Conservation (phyloP, 805 yeast species). For the Metschnikowia lunata region DNA sequence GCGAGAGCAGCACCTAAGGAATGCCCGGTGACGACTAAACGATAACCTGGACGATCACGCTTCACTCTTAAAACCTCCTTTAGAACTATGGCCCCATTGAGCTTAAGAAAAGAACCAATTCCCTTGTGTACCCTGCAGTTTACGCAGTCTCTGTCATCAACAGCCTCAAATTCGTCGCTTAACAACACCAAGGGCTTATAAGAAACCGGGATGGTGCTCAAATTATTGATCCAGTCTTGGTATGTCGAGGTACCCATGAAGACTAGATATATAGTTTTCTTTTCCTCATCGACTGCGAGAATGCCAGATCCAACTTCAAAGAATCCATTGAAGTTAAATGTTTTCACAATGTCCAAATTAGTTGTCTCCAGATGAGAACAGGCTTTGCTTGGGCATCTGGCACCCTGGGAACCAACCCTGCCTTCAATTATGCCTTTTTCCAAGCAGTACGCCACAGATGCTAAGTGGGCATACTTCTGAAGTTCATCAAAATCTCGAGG, state of each 20-base stretch:
- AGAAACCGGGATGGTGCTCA: slow-evolving; percentile 42
- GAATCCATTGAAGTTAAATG: slow-evolving; percentile 38
- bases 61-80: slow-evolving; percentile 30
- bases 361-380: slow-evolving; percentile 21
- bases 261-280: slow-evolving; percentile 42
- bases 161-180: slow-evolving; percentile 5
- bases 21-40: slow-evolving; percentile 61
- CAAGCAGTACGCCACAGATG: slow-evolving; percentile 37
- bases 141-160: slow-evolving; percentile 32
- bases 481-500: slow-evolving; percentile 22
- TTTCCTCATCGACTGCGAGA: slow-evolving; percentile 45
- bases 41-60: slow-evolving; percentile 42
- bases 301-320: slow-evolving; percentile 52
- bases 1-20: slow-evolving; percentile 76
- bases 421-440: slow-evolving; percentile 27
- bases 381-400: slow-evolving; percentile 22
- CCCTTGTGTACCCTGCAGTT: slow-evolving; percentile 65
- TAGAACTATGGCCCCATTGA: slow-evolving; percentile 34
- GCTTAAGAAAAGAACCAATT: slow-evolving; percentile 44
- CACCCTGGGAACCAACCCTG: slow-evolving; percentile 17
- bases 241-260: slow-evolving; percentile 63
- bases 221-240: slow-evolving; percentile 61
- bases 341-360: slow-evolving; percentile 33
- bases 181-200: slow-evolving; percentile 43
- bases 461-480: slow-evolving; percentile 30